Conservation (phyloP, 2,329 filamentous ascomycete species). For the Fusarium cyanostomum region DNA sequence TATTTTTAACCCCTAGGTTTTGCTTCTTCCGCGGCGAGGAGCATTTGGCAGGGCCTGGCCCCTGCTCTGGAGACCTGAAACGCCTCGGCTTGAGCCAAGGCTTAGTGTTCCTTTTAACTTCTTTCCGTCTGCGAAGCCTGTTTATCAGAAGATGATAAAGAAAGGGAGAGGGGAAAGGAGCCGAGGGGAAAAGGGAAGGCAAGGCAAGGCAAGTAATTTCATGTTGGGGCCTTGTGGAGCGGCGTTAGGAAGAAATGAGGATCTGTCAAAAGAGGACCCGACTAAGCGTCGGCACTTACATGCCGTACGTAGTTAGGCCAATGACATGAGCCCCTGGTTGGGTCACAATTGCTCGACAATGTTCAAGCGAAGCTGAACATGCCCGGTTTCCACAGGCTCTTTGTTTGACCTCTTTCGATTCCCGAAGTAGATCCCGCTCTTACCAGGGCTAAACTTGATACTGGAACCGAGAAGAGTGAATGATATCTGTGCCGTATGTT, state of each 20-base stretch:
- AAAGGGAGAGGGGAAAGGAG: constrained; percentile 12
- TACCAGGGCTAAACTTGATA: constrained; percentile 21
- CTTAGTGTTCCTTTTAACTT: constrained; percentile 33
- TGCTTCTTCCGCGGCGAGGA: constrained; percentile 23
- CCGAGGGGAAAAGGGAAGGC: neutral
- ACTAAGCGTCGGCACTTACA: constrained; percentile 12
- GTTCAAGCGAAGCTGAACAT: constrained; percentile 25
- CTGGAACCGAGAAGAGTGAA: constrained; percentile 20
- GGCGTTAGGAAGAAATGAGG: constrained; percentile 18
- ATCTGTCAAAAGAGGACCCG: constrained; percentile 26
- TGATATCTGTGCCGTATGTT: constrained; percentile 17
- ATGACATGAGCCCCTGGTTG: constrained; percentile 3
- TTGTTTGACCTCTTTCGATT: constrained; percentile 33
- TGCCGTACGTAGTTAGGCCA: neutral
- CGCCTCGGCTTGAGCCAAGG: constrained; percentile 35
- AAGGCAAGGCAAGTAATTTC: neutral
- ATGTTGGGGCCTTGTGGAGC: constrained; percentile 3
- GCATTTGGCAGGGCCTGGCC: constrained; percentile 16
- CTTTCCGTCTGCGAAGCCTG: constrained; percentile 26
- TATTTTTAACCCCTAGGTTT: constrained; percentile 23
- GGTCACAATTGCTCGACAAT: constrained; percentile 14
- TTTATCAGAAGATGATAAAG: constrained; percentile 38
- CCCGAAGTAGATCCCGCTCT: constrained; percentile 35
- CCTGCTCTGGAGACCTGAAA: constrained; percentile 43
- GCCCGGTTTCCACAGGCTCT: constrained; percentile 19